Evolutionary conservation across 345 rosid species (phyloP), one percentile per base, ranked within the genome.

Genomic region (Citrus hindsii): DNA sequence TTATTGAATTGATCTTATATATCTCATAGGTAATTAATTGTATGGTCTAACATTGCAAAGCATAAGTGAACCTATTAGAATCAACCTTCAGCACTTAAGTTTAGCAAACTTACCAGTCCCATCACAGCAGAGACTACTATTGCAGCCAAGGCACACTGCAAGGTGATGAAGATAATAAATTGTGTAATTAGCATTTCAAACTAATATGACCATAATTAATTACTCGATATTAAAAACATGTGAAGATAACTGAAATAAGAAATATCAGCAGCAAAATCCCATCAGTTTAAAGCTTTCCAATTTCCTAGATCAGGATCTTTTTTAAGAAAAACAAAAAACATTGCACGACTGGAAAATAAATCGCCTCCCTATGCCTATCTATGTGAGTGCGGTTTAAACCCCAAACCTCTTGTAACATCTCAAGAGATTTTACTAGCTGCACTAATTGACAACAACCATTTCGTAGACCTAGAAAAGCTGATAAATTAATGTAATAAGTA

Each of bases 61-160:
- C 33, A 68, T 73, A 40, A 35, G 40, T 10, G 33, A 56, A n/a
- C 67, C 61, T 71, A 53, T 37, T 53, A 67, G 40, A 75, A 28
- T 30, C 33, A 37, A 46, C 67, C 56, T 62, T 61, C 10, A 37
- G 25, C 73, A 67, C 55, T 76, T 18, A 22, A 60, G 61, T 69
- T 74, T 71, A 51, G 40, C 16, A 38, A 64, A 82, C 95, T 90
- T 82, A 94, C 99, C 94, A 94, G 86, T 81, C 97, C 90, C 85
- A 92, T 92, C 24, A 97, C 99, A 72, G 98, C 99, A 79, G 98
- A 92, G 69, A 90, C 83, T 22, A 97, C 98, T 71, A 97, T 94
- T 67, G 99, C 98, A 79, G 99, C 99, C 84, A 97, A 86, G 63
- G 92, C 92, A 89, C 98, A 97, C 99, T 97, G 97, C 70, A 84